Percentiles rank a stretch among this genome's conserved stretches.
Conservation (phyloP, 2,329 filamentous ascomycete genomes). For the Fusarium ambrosium region DNA sequence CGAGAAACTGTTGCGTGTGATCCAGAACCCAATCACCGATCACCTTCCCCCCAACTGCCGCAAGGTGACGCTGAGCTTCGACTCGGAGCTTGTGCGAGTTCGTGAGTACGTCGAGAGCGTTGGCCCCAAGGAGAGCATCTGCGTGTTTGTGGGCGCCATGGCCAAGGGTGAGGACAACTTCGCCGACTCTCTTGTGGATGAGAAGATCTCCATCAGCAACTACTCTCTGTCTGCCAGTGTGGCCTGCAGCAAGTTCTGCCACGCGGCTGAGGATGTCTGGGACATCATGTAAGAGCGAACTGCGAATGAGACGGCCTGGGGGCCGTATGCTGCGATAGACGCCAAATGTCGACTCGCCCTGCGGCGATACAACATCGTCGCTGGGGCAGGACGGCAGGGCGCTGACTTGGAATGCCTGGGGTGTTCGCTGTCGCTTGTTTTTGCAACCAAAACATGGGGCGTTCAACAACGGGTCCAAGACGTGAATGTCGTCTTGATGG, state of each 20-base stretch:
- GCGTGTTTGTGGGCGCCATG: constrained; percentile 98
- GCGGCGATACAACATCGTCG: constrained; percentile 82
- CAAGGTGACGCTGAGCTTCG: constrained; percentile 96
- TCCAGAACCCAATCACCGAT: constrained; percentile 97
- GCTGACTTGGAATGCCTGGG: constrained; percentile 73
- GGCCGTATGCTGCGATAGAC: constrained; percentile 39
- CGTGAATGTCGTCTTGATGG: constrained; percentile 67
- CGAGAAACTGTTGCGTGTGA: constrained; percentile 96
- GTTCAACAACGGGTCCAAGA: constrained; percentile 83
- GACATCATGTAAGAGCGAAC: constrained; percentile 78
- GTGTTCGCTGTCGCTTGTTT: constrained; percentile 84
- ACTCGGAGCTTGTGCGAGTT: constrained; percentile 87
- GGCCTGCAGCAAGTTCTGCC: constrained; percentile 99
- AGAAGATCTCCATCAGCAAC: constrained; percentile 98
- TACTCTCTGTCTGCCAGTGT: constrained; percentile 98
- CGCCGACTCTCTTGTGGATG: constrained; percentile 93
- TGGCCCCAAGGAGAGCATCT: constrained; percentile 88
- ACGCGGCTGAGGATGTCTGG: constrained; percentile 97
- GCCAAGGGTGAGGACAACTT: constrained; percentile 97
- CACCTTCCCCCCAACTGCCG: constrained; percentile 97
- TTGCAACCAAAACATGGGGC: constrained; percentile 87
- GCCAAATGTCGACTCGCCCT: constrained; percentile 52
- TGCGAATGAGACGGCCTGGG: constrained; percentile 21
- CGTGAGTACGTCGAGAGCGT: constrained; percentile 89
- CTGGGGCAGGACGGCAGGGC: constrained; percentile 56